These are phyloP conservation scores for Corrigiola litoralis DNA, from an alignment of 179 eudicot genomes.

Conservation along the genomic window DNA sequence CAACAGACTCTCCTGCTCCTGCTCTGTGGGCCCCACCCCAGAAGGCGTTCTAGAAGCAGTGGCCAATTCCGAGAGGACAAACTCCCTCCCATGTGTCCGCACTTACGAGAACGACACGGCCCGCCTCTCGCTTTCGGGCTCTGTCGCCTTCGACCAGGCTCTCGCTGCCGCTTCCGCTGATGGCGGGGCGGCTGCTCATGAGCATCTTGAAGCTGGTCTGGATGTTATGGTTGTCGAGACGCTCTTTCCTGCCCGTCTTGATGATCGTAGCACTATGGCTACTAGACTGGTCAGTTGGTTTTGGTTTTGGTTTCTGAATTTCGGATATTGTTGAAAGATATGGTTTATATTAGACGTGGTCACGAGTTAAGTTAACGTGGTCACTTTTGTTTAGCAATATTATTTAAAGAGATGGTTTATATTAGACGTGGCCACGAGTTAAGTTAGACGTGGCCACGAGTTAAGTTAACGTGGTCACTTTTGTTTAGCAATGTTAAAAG, in stretches of 20 bases:
- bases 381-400: no score
- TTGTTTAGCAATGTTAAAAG: no score
- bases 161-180: conserved; percentile 92
- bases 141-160: conserved; percentile 63
- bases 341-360: background rate
- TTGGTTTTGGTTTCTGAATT: background rate
- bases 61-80: conserved; percentile 44
- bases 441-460: no score
- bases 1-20: conserved; percentile 5
- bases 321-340: background rate
- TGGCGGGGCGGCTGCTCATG: conserved; percentile 74
- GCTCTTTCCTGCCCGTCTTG: conserved; percentile 52
- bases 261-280: conserved; percentile 59
- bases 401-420: no score
- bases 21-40: conserved; percentile 2
- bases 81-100: conserved; percentile 57
- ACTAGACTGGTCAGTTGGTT: conserved; percentile 62
- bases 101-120: conserved; percentile 76
- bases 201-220: conserved; percentile 47
- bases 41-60: no score
- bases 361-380: no score
- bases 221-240: conserved; percentile 80
- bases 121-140: conserved; percentile 61
- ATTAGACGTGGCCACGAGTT: no score
- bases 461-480: no score